Evolutionary conservation across 2,329 filamentous ascomycete species (phyloP), one percentile per base, ranked within the genome.

Genomic region (Epichloe festucae): DNA sequence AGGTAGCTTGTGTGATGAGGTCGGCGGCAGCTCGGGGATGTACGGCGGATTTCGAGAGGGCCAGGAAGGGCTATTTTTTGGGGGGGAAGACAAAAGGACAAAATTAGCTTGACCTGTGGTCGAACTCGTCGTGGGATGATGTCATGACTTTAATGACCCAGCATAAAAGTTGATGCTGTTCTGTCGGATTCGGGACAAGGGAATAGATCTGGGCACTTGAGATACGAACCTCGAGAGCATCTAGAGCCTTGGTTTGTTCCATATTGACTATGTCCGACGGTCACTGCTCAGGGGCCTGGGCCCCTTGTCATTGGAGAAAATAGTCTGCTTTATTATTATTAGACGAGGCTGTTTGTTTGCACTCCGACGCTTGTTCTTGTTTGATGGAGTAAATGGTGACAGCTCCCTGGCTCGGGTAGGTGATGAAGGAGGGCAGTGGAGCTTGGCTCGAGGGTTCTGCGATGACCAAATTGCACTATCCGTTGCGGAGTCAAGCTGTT

Each of bases 11-110:
- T 44, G 77, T 81, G 65, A 97, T 79, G 50, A 97, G 80, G 65
- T 95, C 89, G 62, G 87, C 84, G 42, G 90, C 85, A 53, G 89
- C 88, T 59, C 87, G 84, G 41, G 89, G 84, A 11, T 89, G 89
- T 6, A 81, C 87, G 56, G 88, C 89, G 11, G 89, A 87, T 65
- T 90, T 93, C 62, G 86, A 85, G 57, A 96, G 85, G 49, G 86
- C 85, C 54, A 98, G 74, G 72, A 91, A 97, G n/a, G 90, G 89
- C 75, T 95, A 74, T 43, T 14, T 23, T 11, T n/a, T 10, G 3
- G 31, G 27, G 27, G 3, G 10, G 8, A 8, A 8, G 11, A 76
- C 1, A 72, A 38, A 38, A 11, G 31, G 19, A 7, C 19, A 23
- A 15, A 2, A 19, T 46, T 44, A 52, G 46, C 51, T 52, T 45